Percentiles rank a stretch among this genome's conserved stretches.
These are phyloP conservation scores for Dactylella cylindrospora DNA, from an alignment of 2,329 filamentous ascomycete species.

Conservation along the genomic window DNA sequence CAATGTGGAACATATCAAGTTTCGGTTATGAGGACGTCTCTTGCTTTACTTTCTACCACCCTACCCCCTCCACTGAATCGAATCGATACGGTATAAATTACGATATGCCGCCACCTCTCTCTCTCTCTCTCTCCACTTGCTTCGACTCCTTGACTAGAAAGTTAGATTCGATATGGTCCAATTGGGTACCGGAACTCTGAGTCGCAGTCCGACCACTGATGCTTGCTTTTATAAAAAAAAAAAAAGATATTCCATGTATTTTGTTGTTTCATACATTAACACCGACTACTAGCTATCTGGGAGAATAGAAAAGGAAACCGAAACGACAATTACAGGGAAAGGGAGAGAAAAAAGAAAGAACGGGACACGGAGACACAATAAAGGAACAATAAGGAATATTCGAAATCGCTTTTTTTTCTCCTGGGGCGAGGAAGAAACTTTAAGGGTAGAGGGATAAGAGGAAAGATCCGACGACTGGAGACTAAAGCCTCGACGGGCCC, in stretches of 20 bases:
- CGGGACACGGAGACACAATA: constrained; percentile 2
- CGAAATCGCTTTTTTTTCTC: constrained; percentile 49
- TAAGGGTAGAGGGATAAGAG: constrained; percentile 46
- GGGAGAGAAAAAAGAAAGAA: constrained; percentile 5
- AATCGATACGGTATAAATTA: too few species aligned
- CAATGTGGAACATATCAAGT: too few species aligned
- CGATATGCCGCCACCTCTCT: too few species aligned
- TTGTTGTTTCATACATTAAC: constrained; percentile 44
- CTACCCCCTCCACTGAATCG: too few species aligned
- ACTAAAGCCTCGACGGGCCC: background rate
- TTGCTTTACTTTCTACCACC: too few species aligned
- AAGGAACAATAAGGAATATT: constrained; percentile 43
- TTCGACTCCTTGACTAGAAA: too few species aligned
- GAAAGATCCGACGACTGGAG: constrained; percentile 41
- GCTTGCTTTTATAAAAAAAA: too few species aligned
- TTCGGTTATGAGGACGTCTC: too few species aligned
- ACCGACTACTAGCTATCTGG: constrained; percentile 42
- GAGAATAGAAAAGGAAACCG: constrained; percentile 22
- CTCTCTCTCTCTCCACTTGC: too few species aligned
- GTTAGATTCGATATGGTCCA: too few species aligned
- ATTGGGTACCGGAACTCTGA: too few species aligned
- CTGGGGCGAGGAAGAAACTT: constrained; percentile 44
- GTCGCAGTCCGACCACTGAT: too few species aligned
- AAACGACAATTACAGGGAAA: constrained; percentile 13
- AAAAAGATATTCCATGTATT: constrained; percentile 41